Evolutionary conservation across 305 asterid species (phyloP).

Genomic region (Stenogyne calaminthoides): DNA sequence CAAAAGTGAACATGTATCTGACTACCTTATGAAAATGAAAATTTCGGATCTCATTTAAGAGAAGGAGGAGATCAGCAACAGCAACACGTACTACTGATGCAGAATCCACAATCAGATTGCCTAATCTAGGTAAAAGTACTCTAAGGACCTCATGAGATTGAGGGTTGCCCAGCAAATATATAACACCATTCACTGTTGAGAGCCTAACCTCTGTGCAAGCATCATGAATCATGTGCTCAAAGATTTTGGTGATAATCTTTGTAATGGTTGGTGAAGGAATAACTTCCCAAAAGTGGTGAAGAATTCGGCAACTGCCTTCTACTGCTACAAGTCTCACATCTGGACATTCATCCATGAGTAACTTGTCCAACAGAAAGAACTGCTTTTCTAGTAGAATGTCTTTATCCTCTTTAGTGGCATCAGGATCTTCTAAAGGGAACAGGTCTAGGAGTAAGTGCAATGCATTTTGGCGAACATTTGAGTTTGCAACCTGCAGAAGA

Average conservation of each 20-base stretch:
- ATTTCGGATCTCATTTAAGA: conserved; percentile 59
- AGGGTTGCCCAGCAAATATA: conserved; percentile 88
- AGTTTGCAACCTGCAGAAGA: conserved; percentile 78
- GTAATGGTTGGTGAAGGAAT: conserved; percentile 83
- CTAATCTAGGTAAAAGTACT: conserved; percentile 89
- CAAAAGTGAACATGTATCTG: conserved; percentile 14
- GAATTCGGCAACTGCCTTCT: conserved; percentile 94
- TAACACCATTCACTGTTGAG: conserved; percentile 78
- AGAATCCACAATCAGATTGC: conserved; percentile 69
- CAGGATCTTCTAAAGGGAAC: conserved; percentile 95
- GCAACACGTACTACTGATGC: conserved; percentile 72
- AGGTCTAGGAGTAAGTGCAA: conserved; percentile 83
- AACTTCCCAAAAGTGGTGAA: conserved; percentile 90
- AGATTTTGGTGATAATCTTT: conserved; percentile 65
- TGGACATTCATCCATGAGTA: conserved; percentile 86
- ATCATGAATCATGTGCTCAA: conserved; percentile 74
- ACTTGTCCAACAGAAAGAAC: conserved; percentile 80
- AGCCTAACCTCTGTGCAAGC: conserved; percentile 79
- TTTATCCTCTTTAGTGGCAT: conserved; percentile 80
- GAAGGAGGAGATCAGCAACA: conserved; percentile 78
- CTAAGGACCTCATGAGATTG: conserved; percentile 93
- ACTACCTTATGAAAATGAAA: conserved; percentile 92
- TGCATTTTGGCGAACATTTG: conserved; percentile 93
- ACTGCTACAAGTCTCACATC: conserved; percentile 91
- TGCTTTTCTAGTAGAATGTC: conserved; percentile 79